phyloP scores from a whole-genome alignment of 176 grass and related monocot genomes.

The Saccharum officinarum region DNA sequence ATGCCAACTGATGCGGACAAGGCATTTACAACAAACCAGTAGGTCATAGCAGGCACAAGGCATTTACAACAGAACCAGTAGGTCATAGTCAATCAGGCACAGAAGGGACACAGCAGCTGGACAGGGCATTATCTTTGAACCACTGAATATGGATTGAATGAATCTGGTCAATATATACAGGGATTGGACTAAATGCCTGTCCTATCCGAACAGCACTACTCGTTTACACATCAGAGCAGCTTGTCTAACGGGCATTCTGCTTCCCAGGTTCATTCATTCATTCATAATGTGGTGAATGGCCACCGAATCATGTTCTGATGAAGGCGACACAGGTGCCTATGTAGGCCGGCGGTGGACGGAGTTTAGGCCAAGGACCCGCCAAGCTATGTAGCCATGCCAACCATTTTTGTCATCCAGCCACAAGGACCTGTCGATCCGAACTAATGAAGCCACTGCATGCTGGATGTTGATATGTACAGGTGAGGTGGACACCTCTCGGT shows the following conservation, averaged over 20 bases:
- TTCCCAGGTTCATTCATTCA: conserved; percentile 53
- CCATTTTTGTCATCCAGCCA: conserved; percentile 5
- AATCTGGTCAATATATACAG: conserved; percentile 55
- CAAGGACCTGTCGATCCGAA: neutral
- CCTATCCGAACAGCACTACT: conserved; percentile 44
- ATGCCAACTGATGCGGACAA: neutral
- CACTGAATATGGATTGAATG: conserved; percentile 51
- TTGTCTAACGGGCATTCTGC: conserved; percentile 27
- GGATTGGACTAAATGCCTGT: conserved; percentile 28
- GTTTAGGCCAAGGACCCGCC: neutral
- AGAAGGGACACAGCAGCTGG: neutral
- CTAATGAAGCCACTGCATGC: conserved; percentile 27
- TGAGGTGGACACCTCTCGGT: neutral
- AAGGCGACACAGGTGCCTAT: neutral
- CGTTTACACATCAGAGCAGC: conserved; percentile 49
- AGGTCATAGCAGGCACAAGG: too few relatives aligned
- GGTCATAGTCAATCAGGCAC: neutral
- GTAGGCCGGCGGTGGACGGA: neutral
- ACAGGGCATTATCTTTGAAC: conserved; percentile 21
- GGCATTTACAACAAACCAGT: too few relatives aligned
- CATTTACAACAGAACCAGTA: neutral
- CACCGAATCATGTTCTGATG: conserved; percentile 21
- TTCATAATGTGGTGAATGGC: conserved; percentile 30
- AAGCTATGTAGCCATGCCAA: conserved; percentile 1
- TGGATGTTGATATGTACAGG: conserved; percentile 62